Percentiles rank a stretch among this genome's conserved stretches.
Conservation (phyloP, 805 yeast genomes). For the Yarrowia osloensis region DNA sequence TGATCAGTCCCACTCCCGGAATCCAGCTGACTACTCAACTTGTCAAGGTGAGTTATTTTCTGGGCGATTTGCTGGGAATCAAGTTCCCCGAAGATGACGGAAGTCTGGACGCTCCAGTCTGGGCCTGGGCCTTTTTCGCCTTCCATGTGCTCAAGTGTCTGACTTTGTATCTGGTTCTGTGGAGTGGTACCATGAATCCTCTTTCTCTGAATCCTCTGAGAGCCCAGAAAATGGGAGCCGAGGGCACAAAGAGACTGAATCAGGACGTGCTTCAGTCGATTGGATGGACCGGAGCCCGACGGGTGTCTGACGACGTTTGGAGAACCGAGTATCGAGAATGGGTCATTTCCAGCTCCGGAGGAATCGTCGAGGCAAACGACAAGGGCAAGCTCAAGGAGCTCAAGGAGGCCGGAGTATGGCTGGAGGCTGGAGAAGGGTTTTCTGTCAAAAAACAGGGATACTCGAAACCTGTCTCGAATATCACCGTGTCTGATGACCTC, state of each 20-base stretch:
- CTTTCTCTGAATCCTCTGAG: slow-evolving; percentile 49
- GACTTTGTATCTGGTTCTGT: slow-evolving; percentile 57
- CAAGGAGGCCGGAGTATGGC: slow-evolving; percentile 28
- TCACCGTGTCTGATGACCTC: slow-evolving; percentile 16
- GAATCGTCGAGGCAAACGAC: slow-evolving; percentile 70
- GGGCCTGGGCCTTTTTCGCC: slow-evolving; percentile 66
- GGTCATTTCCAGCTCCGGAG: slow-evolving; percentile 65
- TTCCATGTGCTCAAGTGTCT: slow-evolving; percentile 68
- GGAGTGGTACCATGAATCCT: slow-evolving; percentile 81
- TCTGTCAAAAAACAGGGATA: neutral
- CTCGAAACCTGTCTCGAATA: slow-evolving; percentile 5
- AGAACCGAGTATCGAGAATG: slow-evolving; percentile 65
- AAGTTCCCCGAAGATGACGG: slow-evolving; percentile 55
- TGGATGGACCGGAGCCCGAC: slow-evolving; percentile 96
- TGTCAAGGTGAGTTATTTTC: slow-evolving; percentile 41
- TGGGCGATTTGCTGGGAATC: slow-evolving; percentile 47
- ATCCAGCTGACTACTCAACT: slow-evolving; percentile 69
- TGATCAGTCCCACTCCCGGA: slow-evolving; percentile 89
- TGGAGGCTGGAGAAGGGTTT: slow-evolving; percentile 15
- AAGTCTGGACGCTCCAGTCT: slow-evolving; percentile 45
- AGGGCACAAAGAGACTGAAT: slow-evolving; percentile 44
- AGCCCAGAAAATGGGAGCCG: slow-evolving; percentile 34
- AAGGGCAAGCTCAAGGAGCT: slow-evolving; percentile 61
- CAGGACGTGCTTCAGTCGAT: slow-evolving; percentile 53
- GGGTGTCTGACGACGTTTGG: slow-evolving; percentile 69